Conservation (phyloP, 1,284 basidiomycete species). For the Moesziomyces globuligerus region DNA sequence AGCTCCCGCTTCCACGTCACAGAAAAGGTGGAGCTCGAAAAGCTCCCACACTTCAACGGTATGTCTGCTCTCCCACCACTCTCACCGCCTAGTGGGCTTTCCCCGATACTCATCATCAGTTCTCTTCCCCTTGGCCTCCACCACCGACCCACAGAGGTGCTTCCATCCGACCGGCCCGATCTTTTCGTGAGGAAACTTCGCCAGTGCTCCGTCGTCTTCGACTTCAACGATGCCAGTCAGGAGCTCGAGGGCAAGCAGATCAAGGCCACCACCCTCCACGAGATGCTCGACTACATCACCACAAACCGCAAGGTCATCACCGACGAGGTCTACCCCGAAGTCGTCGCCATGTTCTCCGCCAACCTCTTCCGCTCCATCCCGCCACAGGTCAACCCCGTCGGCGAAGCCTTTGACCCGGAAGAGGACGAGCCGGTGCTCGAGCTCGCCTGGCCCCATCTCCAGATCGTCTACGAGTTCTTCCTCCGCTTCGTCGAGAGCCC, state of each 20-base stretch:
- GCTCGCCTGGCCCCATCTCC: constrained; percentile 98
- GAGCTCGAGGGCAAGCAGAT: constrained; percentile 98
- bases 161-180: constrained; percentile 85
- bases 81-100: neutral
- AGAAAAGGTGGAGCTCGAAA: constrained; percentile 94
- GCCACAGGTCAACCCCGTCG: constrained; percentile 96
- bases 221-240: constrained; percentile 96
- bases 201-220: constrained; percentile 96
- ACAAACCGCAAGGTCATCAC: constrained; percentile 96
- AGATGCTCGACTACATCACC: constrained; percentile 99
- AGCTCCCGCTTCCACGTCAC: constrained; percentile 85
- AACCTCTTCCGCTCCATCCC: constrained; percentile 99
- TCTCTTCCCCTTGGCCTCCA: neutral
- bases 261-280: constrained; percentile 96
- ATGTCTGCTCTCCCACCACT: constrained; percentile 65
- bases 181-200: constrained; percentile 94
- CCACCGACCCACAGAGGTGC: constrained; percentile 82
- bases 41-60: constrained; percentile 92
- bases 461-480: constrained; percentile 99
- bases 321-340: constrained; percentile 97
- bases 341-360: constrained; percentile 88
- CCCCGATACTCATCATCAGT: neutral
- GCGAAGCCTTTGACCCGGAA: constrained; percentile 98
- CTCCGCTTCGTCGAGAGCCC: constrained; percentile 97
- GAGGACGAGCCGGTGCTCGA: constrained; percentile 99